Evolutionary conservation across 2,329 filamentous ascomycete genomes (phyloP).

Genomic region (Diaporthe citri): DNA sequence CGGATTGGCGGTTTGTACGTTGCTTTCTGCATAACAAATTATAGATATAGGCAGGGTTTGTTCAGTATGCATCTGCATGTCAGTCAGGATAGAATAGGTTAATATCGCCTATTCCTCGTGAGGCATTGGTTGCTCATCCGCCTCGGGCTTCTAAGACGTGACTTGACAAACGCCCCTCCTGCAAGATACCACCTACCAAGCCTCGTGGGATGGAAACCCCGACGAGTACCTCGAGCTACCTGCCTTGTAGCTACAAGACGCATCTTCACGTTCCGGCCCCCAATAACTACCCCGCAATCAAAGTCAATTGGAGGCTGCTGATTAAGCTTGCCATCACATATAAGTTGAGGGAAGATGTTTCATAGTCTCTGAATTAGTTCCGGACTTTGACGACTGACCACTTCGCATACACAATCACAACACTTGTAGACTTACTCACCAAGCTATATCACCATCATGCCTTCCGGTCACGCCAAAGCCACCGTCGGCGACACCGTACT

Average conservation of each 20-base stretch:
- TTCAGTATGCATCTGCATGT: not conserved
- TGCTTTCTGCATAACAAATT: not conserved
- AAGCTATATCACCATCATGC: slow-evolving; percentile 33
- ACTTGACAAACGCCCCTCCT: not conserved
- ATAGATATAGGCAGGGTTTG: not conserved
- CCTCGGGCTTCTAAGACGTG: not conserved
- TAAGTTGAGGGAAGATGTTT: not conserved
- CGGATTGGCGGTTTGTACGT: not conserved
- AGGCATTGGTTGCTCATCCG: not conserved
- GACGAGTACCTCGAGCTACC: not conserved
- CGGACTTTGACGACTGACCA: not conserved
- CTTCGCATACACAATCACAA: not conserved
- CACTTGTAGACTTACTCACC: not conserved
- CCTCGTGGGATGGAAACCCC: not conserved
- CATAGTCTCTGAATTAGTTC: not conserved
- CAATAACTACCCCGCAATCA: slow-evolving; percentile 14
- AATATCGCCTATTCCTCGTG: not conserved
- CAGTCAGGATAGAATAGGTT: not conserved
- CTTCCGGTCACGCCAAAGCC: slow-evolving; percentile 53
- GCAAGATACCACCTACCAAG: not conserved
- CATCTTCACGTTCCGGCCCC: not conserved
- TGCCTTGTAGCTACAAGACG: not conserved
- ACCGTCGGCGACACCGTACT: slow-evolving; percentile 62
- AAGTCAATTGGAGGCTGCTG: not conserved
- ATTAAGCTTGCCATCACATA: not conserved